phyloP scores from a whole-genome alignment of 176 grass and related monocot genomes.

The maize (Zea mays) region Zm-B73-REFERENCE-NAM-5.0 NC_050096.1:253908001-253908500 shows the following conservation, averaged over 20 bases:
- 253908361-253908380: neutral
- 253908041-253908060: slow-evolving; percentile 10
- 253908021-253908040: slow-evolving; percentile 3
- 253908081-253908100: neutral
- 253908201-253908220: neutral
- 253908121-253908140: neutral
- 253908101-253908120: neutral
- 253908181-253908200: neutral
- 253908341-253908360: neutral
- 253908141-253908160: neutral
- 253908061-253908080: neutral
- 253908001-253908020: neutral
- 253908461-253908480: neutral
- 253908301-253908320: neutral
- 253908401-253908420: neutral
- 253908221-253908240: neutral
- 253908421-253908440: neutral
- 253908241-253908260: neutral
- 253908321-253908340: neutral
- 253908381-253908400: neutral
- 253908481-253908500: neutral
- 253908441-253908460: neutral
- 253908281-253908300: neutral
- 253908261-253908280: neutral
- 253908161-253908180: neutral